Conservation (phyloP, 2,329 filamentous ascomycete species). For the Penicillium sp. region DNA sequence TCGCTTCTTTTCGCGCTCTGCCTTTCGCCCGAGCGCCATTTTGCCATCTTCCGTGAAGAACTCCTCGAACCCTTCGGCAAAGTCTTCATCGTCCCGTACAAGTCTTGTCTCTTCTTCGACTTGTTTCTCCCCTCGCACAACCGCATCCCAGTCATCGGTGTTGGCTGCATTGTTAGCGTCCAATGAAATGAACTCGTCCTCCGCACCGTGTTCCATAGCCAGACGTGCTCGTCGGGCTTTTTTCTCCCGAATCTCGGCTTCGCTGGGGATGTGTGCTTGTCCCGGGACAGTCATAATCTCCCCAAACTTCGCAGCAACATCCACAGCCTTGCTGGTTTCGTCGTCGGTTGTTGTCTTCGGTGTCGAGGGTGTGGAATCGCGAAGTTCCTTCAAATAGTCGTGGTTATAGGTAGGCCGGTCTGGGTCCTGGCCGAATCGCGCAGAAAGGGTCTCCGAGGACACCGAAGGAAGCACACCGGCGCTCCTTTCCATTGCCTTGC, state of each 20-base stretch:
- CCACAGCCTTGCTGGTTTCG: slow-evolving; percentile 55
- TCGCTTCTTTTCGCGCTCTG: slow-evolving; percentile 68
- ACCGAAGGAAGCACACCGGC: slow-evolving; percentile 58
- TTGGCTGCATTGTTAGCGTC: slow-evolving; percentile 37
- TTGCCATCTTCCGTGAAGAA: slow-evolving; percentile 85
- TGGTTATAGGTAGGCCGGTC: slow-evolving; percentile 79
- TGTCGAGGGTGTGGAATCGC: slow-evolving; percentile 79
- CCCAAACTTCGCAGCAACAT: slow-evolving; percentile 52
- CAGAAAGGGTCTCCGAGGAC: slow-evolving; percentile 55
- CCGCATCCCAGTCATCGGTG: slow-evolving; percentile 49
- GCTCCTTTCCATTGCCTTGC: slow-evolving; percentile 66
- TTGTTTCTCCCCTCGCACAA: slow-evolving; percentile 53
- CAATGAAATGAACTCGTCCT: slow-evolving; percentile 55
- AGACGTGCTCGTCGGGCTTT: slow-evolving; percentile 84
- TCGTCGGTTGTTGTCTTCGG: slow-evolving; percentile 55
- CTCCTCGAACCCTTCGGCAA: slow-evolving; percentile 90
- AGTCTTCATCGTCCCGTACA: slow-evolving; percentile 82
- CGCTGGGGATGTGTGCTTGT: slow-evolving; percentile 65
- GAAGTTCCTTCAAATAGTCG: slow-evolving; percentile 81
- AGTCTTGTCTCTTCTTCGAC: slow-evolving; percentile 69
- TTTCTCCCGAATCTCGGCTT: slow-evolving; percentile 84
- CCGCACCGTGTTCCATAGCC: slow-evolving; percentile 66
- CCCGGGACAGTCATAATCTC: slow-evolving; percentile 37
- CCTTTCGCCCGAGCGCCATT: slow-evolving; percentile 74
- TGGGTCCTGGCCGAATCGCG: slow-evolving; percentile 62